Conservation (phyloP, 805 yeast genomes). For the Saturnispora besseyi region DNA sequence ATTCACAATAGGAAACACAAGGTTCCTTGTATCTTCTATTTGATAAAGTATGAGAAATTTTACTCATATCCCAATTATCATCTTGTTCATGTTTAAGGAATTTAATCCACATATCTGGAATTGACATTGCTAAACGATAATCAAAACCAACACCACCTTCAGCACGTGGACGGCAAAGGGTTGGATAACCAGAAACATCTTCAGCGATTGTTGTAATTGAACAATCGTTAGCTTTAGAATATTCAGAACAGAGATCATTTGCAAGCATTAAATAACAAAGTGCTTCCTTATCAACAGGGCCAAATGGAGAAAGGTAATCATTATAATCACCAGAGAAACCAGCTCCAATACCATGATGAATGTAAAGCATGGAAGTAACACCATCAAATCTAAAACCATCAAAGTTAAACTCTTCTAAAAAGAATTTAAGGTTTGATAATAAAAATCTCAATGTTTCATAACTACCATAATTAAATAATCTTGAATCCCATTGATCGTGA, state of each 20-base stretch:
- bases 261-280: slow-evolving; percentile 82
- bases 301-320: slow-evolving; percentile 73
- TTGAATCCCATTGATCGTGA: slow-evolving; percentile 94
- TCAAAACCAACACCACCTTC: slow-evolving; percentile 91
- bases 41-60: slow-evolving; percentile 70
- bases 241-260: slow-evolving; percentile 60
- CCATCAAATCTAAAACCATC: slow-evolving; percentile 98
- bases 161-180: slow-evolving; percentile 65
- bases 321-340: slow-evolving; percentile 89
- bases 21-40: slow-evolving; percentile 84
- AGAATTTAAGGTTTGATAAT: slow-evolving; percentile 75
- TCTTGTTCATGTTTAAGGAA: slow-evolving; percentile 72
- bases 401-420: slow-evolving; percentile 71
- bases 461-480: slow-evolving; percentile 83
- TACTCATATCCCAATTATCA: slow-evolving; percentile 86
- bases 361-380: slow-evolving; percentile 85
- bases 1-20: slow-evolving; percentile 87
- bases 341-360: slow-evolving; percentile 85
- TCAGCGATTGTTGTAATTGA: slow-evolving; percentile 74
- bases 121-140: slow-evolving; percentile 90
- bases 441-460: slow-evolving; percentile 86
- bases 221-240: slow-evolving; percentile 28
- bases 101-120: slow-evolving; percentile 99
- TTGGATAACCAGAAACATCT: slow-evolving; percentile 97
- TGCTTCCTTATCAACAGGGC: slow-evolving; percentile 81